Evolutionary conservation across 192 early-diverging fungal species (phyloP), one percentile per base, ranked within the genome.

Genomic region (Podila verticillata): DNA sequence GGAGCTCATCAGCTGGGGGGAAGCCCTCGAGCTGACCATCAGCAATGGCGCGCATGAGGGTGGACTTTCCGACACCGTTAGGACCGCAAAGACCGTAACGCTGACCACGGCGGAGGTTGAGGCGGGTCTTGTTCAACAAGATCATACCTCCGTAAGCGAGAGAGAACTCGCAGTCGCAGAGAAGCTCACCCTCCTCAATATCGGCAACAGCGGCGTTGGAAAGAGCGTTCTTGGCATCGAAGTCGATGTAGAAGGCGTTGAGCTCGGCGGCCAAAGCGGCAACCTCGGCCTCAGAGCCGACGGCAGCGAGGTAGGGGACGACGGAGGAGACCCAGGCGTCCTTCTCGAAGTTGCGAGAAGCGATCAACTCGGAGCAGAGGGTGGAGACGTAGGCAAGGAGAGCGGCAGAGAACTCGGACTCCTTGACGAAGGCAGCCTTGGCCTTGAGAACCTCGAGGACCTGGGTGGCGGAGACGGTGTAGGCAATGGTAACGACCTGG

Each of bases 1-100:
- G 87, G 68, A 95, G 86, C 77, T 89, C 91, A 65, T 90, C 90
- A 67, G 89, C 70, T 26, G 90, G 86, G 60, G 93, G 94, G 90
- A 95, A 95, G 49, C 91, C 91, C 66, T 93, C 92, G 59, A 95
- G 83, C 79, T 93, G 89, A 35, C 91, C 92, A 69, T 91, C 91
- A 73, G 92, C 91, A 74, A 95, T 95, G 75, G 94, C 91, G 60
- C 92, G 85, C 92, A 95, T 92, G 66, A 96, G 87, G 58, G 94
- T 95, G 35, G 93, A 90, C 86, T 96, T 96, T 75, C 94, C 94
- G 83, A 85, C 87, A 84, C 94, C 94, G 88, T 95, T 95, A 75
- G 89, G 89, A 68, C 92, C 94, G 80, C 88, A 87, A 61, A 95
- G 88, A 90, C 91, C 93, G 84, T 95, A 95, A 78, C 92, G 90